Base-by-base conservation (phyloP, 2,329 filamentous ascomycete species). In the Exophiala alcalophila region DNA sequence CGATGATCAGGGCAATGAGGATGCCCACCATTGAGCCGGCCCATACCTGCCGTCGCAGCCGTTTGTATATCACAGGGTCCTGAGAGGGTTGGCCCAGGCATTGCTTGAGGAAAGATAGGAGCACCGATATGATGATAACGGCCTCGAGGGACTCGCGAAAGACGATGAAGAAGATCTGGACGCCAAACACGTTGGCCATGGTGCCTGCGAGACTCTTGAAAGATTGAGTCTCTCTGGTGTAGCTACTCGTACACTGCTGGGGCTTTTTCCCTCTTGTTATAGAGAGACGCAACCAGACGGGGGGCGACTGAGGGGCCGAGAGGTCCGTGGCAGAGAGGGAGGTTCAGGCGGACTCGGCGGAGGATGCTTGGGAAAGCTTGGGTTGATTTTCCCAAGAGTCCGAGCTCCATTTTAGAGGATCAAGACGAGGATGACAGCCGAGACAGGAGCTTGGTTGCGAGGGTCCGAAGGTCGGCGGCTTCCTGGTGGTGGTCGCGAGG, bases 101-200 rank as follows among this genome's bases (percentile, higher is more conserved):
- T 63, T 92, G 84, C 64, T 91, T 92, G 44, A 94, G 69, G 62
- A 91, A 92, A 16, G 87, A 80, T 27, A 94, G 76, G 20, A 94
- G 72, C n/a, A 94, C 84, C 0, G 88, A 91, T 49, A 94, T 80
- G 57, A 94, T 85, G 60, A 94, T 88, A 59, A 78, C 83, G 1
- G 84, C 84, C 70, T 94, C 88, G 33, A 94, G 71, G 34, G 80
- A 80, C 68, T 94, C 88, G 61, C 88, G 81, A 62, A 94, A 92
- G 67, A 86, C 81, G 62, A 94, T 86, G 70, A 95, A 90, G 70
- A 94, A 94, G 40, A 94, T 80, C 74, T 84, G 84, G 16, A 88
- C 79, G 49, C 83, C 77, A 64, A 89, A 89, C 43, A 89, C 80
- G 61, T 84, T 78, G 50, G 76, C 73, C 61, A 82, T 81, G 69